Conservation (phyloP, 345 rosid species). For the Pistacia atlantica region DNA sequence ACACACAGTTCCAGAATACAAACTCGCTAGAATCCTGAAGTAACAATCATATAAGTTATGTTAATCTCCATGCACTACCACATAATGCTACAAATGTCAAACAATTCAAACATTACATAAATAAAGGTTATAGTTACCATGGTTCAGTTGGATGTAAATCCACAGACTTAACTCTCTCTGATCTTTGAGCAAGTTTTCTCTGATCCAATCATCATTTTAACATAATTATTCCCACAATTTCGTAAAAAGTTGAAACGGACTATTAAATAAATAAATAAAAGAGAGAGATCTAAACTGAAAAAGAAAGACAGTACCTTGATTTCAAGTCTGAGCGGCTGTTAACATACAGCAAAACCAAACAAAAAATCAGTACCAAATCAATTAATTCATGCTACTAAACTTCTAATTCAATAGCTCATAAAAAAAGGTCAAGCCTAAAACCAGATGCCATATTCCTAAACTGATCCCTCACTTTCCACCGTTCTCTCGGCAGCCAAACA, state of each 20-base stretch:
- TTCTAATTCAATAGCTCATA: background rate
- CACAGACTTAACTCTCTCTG: conserved; percentile 73
- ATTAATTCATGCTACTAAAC: background rate
- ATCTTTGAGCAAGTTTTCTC: conserved; percentile 65
- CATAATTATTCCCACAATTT: conserved; percentile 20
- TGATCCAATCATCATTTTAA: conserved; percentile 38
- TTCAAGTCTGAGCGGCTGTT: conserved; percentile 65
- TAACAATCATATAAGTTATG: conserved; percentile 6
- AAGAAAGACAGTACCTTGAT: conserved; percentile 46
- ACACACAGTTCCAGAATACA: conserved; percentile 74
- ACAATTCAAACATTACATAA: conserved; percentile 1
- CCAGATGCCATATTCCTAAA: background rate
- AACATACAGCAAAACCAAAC: conserved; percentile 13
- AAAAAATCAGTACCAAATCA: conserved; percentile 16
- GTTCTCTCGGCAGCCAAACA: background rate
- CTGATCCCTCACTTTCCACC: background rate
- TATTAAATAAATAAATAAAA: background rate
- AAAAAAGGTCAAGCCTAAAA: background rate
- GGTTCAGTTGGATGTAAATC: conserved; percentile 85
- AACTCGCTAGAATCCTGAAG: conserved; percentile 71
- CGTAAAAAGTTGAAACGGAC: background rate
- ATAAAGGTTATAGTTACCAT: conserved; percentile 46
- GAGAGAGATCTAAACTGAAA: background rate
- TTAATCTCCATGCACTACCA: background rate
- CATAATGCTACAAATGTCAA: background rate